phyloP scores from a whole-genome alignment of 164 flowering plant genomes.

The Vitis riparia region DNA sequence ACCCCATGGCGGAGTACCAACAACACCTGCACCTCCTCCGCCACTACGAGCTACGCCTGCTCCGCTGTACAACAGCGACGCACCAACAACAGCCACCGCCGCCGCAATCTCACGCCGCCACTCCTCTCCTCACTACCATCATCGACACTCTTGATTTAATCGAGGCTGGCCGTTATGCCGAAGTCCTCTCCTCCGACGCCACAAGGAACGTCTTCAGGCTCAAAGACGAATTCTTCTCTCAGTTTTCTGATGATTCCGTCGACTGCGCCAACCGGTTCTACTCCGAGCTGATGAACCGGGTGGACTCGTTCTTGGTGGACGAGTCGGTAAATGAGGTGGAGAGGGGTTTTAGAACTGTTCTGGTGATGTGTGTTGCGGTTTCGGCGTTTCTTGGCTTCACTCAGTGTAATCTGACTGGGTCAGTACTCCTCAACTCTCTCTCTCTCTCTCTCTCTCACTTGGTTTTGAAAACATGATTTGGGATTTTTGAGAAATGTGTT shows the following conservation, averaged over 20 bases:
- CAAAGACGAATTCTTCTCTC: slow-evolving; percentile 11
- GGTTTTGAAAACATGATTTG: too few relatives aligned
- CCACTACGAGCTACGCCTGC: slow-evolving; percentile 75
- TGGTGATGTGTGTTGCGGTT: slow-evolving; percentile 58
- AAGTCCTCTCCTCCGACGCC: slow-evolving; percentile 60
- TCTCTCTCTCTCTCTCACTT: too few relatives aligned
- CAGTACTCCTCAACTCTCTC: background rate
- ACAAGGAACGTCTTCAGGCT: slow-evolving; percentile 29
- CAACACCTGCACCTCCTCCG: slow-evolving; percentile 29
- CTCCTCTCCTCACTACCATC: slow-evolving; percentile 23
- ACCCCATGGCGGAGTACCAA: slow-evolving; percentile 18
- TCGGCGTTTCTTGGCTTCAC: slow-evolving; percentile 73
- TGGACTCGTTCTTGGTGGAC: slow-evolving; percentile 39
- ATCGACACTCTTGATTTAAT: slow-evolving; percentile 37
- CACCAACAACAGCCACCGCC: slow-evolving; percentile 23
- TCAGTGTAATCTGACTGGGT: slow-evolving; percentile 84
- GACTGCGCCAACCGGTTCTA: slow-evolving; percentile 48
- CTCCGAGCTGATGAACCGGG: slow-evolving; percentile 37
- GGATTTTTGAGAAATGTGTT: too few relatives aligned
- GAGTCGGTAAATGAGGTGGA: slow-evolving; percentile 24
- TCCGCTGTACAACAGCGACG: slow-evolving; percentile 50
- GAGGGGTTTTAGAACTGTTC: slow-evolving; percentile 32
- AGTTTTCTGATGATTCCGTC: slow-evolving; percentile 17
- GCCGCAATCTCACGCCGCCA: slow-evolving; percentile 10
- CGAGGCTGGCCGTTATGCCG: slow-evolving; percentile 59